Base-by-base conservation (phyloP, 495 filamentous ascomycete species). In the Pyrenula massariospora region DNA sequence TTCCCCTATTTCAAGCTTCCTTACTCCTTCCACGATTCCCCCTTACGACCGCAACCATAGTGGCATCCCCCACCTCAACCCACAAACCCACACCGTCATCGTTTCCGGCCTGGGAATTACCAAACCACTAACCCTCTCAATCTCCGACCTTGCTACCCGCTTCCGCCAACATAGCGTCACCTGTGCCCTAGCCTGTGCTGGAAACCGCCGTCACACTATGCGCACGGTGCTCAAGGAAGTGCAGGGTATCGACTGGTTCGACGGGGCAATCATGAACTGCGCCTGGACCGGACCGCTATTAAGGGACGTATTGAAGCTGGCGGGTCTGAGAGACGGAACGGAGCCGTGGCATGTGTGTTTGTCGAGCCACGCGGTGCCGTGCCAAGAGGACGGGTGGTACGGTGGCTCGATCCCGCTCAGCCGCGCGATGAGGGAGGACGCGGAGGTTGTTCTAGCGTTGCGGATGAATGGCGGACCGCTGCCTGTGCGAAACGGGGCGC, bases 121-220 rank as follows among this genome's bases (percentile, higher is more conserved):
- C 20, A 63, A 61, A 10, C 56, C 60, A 1, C 58, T 76, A 3
- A 54, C 59, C 12, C 65, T 77, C 22, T 65, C 69, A 0, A 47
- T 70, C 1, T 47, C 63, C 31, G 62, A 80, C 19, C 69, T 82
- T 3, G 62, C 61, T 12, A 67, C 68, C 2, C 65, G 76, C 11
- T 80, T 77, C 54, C 64, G 63, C 10, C 82, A 84, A 54, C 73
- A 83, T 53, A 67, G 72, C 54, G 74, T 85, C 10, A 67, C 76
- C 3, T 76, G 75, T 56, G 77, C 79, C 19, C 69, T 85, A 0
- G 78, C 83, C 67, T 85, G 83, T 53, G 83, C 83, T 15, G 83
- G 83, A 22, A 85, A 85, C 59, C 68, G 82, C 3, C 76, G 83
- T 1, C 81, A 84, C 58, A 81, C 80, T 21, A 85, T 85, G 83